phyloP scores from a whole-genome alignment of 2,329 filamentous ascomycete genomes.

The Phialemonium atrogriseum region DNA sequence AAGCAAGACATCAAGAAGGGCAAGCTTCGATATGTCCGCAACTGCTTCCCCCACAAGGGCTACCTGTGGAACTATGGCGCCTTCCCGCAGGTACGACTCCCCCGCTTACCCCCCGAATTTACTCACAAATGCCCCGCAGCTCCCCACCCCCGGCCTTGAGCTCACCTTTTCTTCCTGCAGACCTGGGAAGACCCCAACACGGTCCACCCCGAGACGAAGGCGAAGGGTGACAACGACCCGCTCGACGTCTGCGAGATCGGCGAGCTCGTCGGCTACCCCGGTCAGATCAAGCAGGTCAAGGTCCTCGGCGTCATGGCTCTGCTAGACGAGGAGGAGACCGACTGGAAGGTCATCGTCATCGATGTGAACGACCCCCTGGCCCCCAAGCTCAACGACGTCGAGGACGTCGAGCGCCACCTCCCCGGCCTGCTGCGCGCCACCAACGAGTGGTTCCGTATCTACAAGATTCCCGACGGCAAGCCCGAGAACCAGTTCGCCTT shows the following conservation, averaged over 20 bases:
- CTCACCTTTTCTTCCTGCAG: constrained; percentile 44
- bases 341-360: constrained; percentile 99
- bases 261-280: constrained; percentile 90
- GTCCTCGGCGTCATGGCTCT: constrained; percentile 98
- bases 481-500: constrained; percentile 99
- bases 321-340: constrained; percentile 98
- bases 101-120: constrained; percentile 10
- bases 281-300: constrained; percentile 99
- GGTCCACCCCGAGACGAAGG: constrained; percentile 97
- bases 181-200: constrained; percentile 99
- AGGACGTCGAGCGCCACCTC: constrained; percentile 97
- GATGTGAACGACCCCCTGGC: constrained; percentile 96
- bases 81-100: constrained; percentile 82
- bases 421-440: constrained; percentile 94
- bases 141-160: too few species aligned
- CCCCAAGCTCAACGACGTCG: constrained; percentile 93
- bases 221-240: constrained; percentile 98
- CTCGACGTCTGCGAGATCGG: constrained; percentile 99
- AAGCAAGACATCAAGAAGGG: constrained; percentile 99
- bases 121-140: too few species aligned
- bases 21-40: constrained; percentile 98
- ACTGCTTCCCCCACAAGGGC: constrained; percentile 99
- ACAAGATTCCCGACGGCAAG: constrained; percentile 99
- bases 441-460: constrained; percentile 99
- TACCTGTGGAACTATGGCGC: constrained; percentile 99